These are phyloP conservation scores for Picea mariana DNA, from an alignment of 83 land plant species.

Conservation along the genomic window DNA sequence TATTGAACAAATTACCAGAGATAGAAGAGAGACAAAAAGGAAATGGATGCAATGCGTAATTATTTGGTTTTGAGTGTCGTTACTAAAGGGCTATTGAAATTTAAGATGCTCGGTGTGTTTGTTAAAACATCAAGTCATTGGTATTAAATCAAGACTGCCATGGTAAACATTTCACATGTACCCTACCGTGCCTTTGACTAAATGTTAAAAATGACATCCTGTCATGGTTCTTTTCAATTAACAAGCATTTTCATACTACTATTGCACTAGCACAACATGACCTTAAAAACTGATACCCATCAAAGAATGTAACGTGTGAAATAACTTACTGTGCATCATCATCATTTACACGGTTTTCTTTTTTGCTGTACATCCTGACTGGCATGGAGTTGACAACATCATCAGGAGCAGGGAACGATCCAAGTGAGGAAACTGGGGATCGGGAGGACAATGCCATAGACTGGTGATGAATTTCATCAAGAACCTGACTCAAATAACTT, in stretches of 20 bases:
- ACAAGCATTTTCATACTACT: background rate
- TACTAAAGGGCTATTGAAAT: background rate
- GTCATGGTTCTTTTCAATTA: background rate
- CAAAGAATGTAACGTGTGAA: background rate
- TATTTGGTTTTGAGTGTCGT: background rate
- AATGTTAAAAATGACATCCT: background rate
- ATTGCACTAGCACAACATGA: background rate
- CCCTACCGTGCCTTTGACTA: background rate
- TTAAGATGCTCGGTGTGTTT: background rate
- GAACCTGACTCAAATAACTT: constrained; percentile 46
- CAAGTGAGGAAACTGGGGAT: constrained; percentile 62
- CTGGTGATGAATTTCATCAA: constrained; percentile 90
- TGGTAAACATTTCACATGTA: background rate
- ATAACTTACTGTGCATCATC: constrained; percentile 72
- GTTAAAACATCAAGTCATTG: background rate
- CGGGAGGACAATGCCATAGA: constrained; percentile 65
- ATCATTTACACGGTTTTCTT: constrained; percentile 32
- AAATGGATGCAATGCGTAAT: background rate
- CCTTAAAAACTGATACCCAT: background rate
- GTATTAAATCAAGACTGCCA: background rate
- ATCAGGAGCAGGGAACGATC: constrained; percentile 75
- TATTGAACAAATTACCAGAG: background rate
- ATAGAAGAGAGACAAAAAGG: background rate
- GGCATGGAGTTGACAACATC: constrained; percentile 71
- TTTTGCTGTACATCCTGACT: constrained; percentile 39